Evolutionary conservation across 768 basidiomycete species (phyloP).

Genomic region (Tylopilus felleus): DNA sequence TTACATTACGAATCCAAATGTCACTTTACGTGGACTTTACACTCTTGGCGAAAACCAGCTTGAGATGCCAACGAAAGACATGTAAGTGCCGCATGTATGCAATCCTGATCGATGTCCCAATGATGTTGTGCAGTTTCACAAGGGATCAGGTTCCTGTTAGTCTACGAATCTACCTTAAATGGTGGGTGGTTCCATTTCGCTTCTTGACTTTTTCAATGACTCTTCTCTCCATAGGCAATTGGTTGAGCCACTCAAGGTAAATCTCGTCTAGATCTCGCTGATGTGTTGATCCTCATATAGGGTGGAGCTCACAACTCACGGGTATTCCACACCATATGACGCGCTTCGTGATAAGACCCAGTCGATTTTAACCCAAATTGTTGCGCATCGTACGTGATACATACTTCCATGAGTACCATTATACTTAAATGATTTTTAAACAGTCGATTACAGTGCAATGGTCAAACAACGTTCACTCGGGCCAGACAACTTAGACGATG

Average conservation of each 20-base stretch:
- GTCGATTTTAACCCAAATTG: slow-evolving; percentile 82
- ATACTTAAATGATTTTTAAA: background rate
- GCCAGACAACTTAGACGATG: slow-evolving; percentile 71
- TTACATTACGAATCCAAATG: slow-evolving; percentile 79
- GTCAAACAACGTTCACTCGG: slow-evolving; percentile 79
- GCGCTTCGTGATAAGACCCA: slow-evolving; percentile 80
- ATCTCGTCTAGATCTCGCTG: background rate
- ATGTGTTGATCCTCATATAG: slow-evolving; percentile 38
- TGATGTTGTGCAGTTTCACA: slow-evolving; percentile 53
- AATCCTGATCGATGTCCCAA: background rate
- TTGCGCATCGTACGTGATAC: slow-evolving; percentile 61
- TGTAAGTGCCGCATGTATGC: slow-evolving; percentile 42
- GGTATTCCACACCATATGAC: slow-evolving; percentile 81
- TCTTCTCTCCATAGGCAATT: slow-evolving; percentile 39
- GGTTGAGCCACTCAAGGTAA: slow-evolving; percentile 47
- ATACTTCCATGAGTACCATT: background rate
- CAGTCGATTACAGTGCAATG: slow-evolving; percentile 57
- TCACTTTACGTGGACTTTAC: slow-evolving; percentile 75
- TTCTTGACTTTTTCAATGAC: background rate
- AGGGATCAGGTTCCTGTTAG: slow-evolving; percentile 85
- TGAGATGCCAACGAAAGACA: slow-evolving; percentile 86
- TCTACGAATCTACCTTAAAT: slow-evolving; percentile 81
- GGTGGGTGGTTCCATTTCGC: slow-evolving; percentile 37
- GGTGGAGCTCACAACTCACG: slow-evolving; percentile 72
- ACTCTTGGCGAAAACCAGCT: slow-evolving; percentile 82